Base-by-base conservation (phyloP, 2,329 filamentous ascomycete species). In the Fusarium sp. region DNA sequence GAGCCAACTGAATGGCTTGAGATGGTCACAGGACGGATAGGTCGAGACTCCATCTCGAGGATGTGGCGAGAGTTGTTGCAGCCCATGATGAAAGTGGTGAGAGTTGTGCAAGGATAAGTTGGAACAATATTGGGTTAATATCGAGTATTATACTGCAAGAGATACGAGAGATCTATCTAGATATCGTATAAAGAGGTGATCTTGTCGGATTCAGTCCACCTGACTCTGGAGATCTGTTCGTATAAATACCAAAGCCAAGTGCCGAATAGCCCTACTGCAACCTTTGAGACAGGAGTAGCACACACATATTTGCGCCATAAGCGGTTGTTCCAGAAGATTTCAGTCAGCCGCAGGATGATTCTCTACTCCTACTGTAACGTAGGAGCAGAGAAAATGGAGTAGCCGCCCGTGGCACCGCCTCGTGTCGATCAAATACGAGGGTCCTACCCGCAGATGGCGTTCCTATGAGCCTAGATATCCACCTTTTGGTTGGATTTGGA, bases 391-490 rank as follows among this genome's bases (percentile, higher is more conserved):
- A 45, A 54, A 59, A 73, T 72, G 68, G 52, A 67, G 69, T 63
- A 44, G 34, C 50, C 65, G 57, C 50, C 51, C 30, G 56, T 73
- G 44, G 69, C 72, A 75, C 66, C 32, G 72, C 72, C 72, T 73
- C 72, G 68, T 69, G 72, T 70, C 59, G 61, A 69, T 64, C 58
- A 28, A 61, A 75, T 75, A 75, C 72, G 72, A 75, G 72, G 48
- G 68, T 51, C 42, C 52, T 57, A 72, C 68, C 62, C 59, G 63
- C 63, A 70, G 34, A 65, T 75, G 72, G 65, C 72, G 72, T 57
- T 65, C 47, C 22, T 52, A 56, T 63, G 42, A 61, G 67, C 62
- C 69, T 62, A 55, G 59, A 48, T 64, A 62, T 73, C 68, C 62
- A 68, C 72, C 64, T 62, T 68, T 67, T 55, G 39, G 41, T 42